Evolutionary conservation across 2,329 filamentous ascomycete species (phyloP).

Genomic region (Fusarium algeriense): DNA sequence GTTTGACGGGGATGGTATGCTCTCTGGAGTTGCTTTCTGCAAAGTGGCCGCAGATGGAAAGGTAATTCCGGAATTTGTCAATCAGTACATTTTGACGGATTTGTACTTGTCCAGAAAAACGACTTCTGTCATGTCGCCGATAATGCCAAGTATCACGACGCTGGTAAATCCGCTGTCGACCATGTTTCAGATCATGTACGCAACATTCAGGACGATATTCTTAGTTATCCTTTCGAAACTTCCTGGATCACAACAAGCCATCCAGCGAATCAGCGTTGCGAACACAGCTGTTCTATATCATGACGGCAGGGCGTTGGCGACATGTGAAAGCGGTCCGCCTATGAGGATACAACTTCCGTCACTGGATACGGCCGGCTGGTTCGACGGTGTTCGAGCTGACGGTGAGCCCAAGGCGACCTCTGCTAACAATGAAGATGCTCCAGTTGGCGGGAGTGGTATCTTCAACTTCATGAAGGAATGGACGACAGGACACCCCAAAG

Average conservation of each 20-base stretch:
- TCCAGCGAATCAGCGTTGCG: constrained; percentile 77
- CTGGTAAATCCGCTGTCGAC: constrained; percentile 66
- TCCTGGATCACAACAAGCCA: constrained; percentile 57
- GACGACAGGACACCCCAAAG: constrained; percentile 77
- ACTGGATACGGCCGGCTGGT: constrained; percentile 78
- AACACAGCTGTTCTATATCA: constrained; percentile 77
- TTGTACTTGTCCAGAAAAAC: constrained; percentile 66
- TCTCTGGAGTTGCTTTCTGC: constrained; percentile 73
- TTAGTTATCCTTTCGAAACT: constrained; percentile 56
- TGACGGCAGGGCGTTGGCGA: constrained; percentile 75
- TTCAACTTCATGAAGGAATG: constrained; percentile 75
- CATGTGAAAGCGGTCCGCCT: constrained; percentile 78
- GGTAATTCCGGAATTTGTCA: constrained; percentile 73
- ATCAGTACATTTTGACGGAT: constrained; percentile 77
- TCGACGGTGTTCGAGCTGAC: constrained; percentile 69
- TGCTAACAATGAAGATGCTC: neutral
- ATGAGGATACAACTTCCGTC: constrained; percentile 73
- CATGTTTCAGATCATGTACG: constrained; percentile 1
- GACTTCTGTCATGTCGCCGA: constrained; percentile 63
- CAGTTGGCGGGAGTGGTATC: constrained; percentile 67
- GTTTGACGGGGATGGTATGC: constrained; percentile 83
- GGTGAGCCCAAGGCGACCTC: constrained; percentile 50
- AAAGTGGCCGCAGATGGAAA: constrained; percentile 47
- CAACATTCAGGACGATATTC: constrained; percentile 24
- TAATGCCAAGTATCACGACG: constrained; percentile 76